Percentiles rank a stretch among this genome's conserved stretches.
Conservation (phyloP, 139 green algal species). For the Diplosphaera chodatii region DNA sequence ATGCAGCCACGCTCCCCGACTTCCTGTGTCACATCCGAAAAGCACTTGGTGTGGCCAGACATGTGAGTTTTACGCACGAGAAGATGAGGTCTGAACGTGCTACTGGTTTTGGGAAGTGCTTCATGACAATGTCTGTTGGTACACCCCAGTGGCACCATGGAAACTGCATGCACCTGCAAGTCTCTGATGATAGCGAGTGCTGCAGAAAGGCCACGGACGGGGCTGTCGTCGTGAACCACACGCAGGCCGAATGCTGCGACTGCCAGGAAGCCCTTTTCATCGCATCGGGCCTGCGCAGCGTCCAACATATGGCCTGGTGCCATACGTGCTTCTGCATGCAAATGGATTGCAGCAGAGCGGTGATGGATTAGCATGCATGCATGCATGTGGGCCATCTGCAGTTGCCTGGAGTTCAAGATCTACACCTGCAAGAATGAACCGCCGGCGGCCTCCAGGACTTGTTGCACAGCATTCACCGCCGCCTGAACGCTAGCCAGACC, state of each 20-base stretch:
- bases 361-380: no score
- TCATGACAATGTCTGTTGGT: no score
- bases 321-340: no score
- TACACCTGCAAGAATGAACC: conserved; percentile 68
- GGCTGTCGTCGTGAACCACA: conserved; percentile 61
- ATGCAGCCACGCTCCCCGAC: conserved; percentile 28
- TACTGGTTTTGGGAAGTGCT: no score
- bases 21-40: conserved; percentile 1
- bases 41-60: no score
- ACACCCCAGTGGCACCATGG: no score
- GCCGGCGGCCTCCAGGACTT: conserved; percentile 55
- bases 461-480: conserved; percentile 51
- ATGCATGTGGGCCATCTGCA: no score
- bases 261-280: conserved; percentile 84
- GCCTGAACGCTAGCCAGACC: conserved; percentile 48
- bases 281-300: conserved; percentile 64
- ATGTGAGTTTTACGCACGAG: no score
- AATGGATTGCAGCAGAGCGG: no score
- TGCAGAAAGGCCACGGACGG: conserved; percentile 43
- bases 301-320: no score
- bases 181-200: not conserved
- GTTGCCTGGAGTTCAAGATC: no score
- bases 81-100: no score
- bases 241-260: conserved; percentile 80
- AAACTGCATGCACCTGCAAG: conserved; percentile 27